Evolutionary conservation across 2,329 filamentous ascomycete species (phyloP).

Genomic region (Penicillium sp.): DNA sequence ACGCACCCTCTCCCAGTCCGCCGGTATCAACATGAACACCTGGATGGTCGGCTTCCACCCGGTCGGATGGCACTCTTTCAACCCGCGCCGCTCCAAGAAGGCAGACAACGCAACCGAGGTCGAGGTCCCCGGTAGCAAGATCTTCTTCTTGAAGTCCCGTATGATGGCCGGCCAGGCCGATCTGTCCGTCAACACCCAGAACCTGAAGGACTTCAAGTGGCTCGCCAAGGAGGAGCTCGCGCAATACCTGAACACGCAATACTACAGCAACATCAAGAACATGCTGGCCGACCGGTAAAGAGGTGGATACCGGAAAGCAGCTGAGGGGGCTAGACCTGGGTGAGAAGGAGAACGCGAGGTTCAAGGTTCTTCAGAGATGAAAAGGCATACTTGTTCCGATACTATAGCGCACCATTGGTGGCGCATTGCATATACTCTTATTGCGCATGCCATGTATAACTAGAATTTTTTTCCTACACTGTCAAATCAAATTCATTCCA

Average conservation of each 20-base stretch:
- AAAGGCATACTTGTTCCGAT: slow-evolving; percentile 16
- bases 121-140: slow-evolving; percentile 68
- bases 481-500: slow-evolving; percentile 23
- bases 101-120: slow-evolving; percentile 36
- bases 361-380: slow-evolving; percentile 6
- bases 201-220: slow-evolving; percentile 85
- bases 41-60: slow-evolving; percentile 94
- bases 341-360: not conserved
- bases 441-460: slow-evolving; percentile 41
- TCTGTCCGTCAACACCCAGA: slow-evolving; percentile 68
- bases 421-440: slow-evolving; percentile 39
- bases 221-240: slow-evolving; percentile 84
- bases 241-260: slow-evolving; percentile 62
- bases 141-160: slow-evolving; percentile 92
- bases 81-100: slow-evolving; percentile 44
- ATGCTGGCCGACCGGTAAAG: slow-evolving; percentile 76
- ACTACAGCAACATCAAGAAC: slow-evolving; percentile 74
- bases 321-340: not conserved
- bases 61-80: slow-evolving; percentile 71
- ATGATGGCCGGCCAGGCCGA: slow-evolving; percentile 97
- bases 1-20: slow-evolving; percentile 72
- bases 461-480: slow-evolving; percentile 33
- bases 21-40: slow-evolving; percentile 95
- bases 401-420: slow-evolving; percentile 20
- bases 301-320: not conserved